Conservation (phyloP, 73 alveolate species). For the Paramecium sonneborni region DNA sequence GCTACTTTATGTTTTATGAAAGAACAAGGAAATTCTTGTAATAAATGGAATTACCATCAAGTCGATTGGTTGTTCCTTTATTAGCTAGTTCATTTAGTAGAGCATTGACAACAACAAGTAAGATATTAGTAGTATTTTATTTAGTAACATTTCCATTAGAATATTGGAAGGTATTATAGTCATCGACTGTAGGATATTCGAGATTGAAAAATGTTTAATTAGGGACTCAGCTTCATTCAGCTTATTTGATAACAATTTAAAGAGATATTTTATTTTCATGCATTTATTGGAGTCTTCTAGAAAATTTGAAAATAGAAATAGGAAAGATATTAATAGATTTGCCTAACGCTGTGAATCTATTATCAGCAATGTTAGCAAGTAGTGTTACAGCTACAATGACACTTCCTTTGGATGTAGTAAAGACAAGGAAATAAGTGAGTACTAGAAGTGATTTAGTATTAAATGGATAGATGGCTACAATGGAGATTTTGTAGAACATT, state of each 20-base stretch:
- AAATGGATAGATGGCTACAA: neutral
- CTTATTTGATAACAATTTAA: constrained; percentile 57
- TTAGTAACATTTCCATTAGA: constrained; percentile 66
- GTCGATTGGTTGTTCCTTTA: constrained; percentile 22
- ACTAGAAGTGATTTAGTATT: constrained; percentile 23
- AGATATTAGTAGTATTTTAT: neutral
- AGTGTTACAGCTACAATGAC: constrained; percentile 63
- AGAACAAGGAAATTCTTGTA: constrained; percentile 23
- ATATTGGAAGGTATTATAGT: constrained; percentile 60
- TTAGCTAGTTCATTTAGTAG: constrained; percentile 56
- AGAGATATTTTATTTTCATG: constrained; percentile 64
- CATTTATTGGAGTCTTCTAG: constrained; percentile 64
- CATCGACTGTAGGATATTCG: constrained; percentile 56
- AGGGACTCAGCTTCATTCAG: constrained; percentile 58
- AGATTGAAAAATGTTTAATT: constrained; percentile 21
- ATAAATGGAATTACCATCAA: constrained; percentile 12
- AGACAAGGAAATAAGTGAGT: constrained; percentile 59
- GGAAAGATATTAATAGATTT: neutral
- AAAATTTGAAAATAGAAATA: constrained; percentile 50
- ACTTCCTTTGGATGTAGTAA: constrained; percentile 65
- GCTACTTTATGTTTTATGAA: constrained; percentile 62
- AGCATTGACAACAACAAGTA: constrained; percentile 64
- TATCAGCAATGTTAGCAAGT: constrained; percentile 54
- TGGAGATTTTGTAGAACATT: constrained; percentile 3
- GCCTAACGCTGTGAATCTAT: constrained; percentile 21